Conservation (phyloP, 495 filamentous ascomycete genomes). For the Penicillium tannophilum region DNA sequence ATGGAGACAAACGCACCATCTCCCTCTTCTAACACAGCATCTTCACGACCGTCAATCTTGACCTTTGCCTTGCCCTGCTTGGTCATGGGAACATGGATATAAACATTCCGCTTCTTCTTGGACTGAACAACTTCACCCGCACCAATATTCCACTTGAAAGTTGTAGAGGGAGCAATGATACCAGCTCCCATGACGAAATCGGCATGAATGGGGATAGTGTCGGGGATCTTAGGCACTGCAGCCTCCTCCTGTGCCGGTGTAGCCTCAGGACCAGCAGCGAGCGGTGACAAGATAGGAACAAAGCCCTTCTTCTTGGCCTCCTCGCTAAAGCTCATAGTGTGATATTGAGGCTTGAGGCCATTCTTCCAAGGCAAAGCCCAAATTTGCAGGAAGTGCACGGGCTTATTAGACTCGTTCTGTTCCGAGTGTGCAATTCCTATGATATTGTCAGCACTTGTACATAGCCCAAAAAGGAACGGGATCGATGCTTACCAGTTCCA, state of each 20-base stretch:
- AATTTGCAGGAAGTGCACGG: conserved; percentile 81
- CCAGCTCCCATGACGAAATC: conserved; percentile 78
- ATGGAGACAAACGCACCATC: conserved; percentile 70
- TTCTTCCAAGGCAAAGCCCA: conserved; percentile 74
- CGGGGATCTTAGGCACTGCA: conserved; percentile 55
- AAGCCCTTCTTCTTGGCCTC: conserved; percentile 68
- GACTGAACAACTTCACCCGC: conserved; percentile 43
- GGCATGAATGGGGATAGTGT: conserved; percentile 76
- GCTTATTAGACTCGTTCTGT: conserved; percentile 65
- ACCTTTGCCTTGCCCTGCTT: conserved; percentile 70
- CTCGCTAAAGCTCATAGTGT: conserved; percentile 67
- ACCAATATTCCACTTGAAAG: conserved; percentile 65
- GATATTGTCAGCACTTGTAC: conserved; percentile 12
- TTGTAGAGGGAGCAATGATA: conserved; percentile 55
- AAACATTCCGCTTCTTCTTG: conserved; percentile 65
- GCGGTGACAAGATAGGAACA: conserved; percentile 67
- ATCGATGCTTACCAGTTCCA: conserved; percentile 55
- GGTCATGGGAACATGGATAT: conserved; percentile 75
- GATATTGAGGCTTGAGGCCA: conserved; percentile 69
- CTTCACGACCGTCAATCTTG: conserved; percentile 61
- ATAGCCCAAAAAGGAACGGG: neutral
- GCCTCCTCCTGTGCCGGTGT: conserved; percentile 57
- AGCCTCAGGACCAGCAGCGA: conserved; percentile 63
- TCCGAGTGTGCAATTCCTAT: conserved; percentile 74
- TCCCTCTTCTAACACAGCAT: conserved; percentile 64